phyloP scores from a whole-genome alignment of 768 basidiomycete species.

The Multifurca ochricompacta region DNA sequence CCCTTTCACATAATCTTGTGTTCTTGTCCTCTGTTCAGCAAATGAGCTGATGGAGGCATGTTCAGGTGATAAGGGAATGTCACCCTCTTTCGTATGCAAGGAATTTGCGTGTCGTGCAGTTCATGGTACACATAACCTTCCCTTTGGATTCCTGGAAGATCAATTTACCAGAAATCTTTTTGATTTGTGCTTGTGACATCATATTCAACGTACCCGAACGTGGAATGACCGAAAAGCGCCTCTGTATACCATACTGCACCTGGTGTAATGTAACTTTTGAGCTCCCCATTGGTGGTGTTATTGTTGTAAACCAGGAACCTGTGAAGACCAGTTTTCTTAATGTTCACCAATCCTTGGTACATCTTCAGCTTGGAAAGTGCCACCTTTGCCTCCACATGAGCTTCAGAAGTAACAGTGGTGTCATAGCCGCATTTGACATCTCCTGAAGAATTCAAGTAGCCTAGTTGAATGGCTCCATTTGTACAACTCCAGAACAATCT shows the following conservation, averaged over 20 bases:
- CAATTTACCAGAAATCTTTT: neutral
- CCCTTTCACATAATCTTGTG: neutral
- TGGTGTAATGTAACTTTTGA: neutral
- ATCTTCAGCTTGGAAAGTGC: neutral
- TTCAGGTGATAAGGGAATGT: neutral
- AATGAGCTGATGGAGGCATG: neutral
- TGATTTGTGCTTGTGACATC: neutral
- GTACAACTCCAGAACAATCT: constrained; percentile 1
- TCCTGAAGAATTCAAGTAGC: constrained; percentile 4
- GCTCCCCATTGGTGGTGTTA: neutral
- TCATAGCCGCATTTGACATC: neutral
- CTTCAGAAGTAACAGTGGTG: neutral
- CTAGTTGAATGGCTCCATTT: constrained; percentile 5
- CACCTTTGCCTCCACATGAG: neutral
- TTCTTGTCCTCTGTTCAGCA: neutral
- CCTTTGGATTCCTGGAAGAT: neutral
- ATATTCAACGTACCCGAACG: neutral
- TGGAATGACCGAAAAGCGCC: neutral
- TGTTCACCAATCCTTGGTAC: neutral
- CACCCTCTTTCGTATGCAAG: neutral
- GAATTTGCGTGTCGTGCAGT: neutral
- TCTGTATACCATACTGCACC: neutral
- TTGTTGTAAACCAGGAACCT: neutral
- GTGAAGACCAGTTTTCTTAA: neutral
- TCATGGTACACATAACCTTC: neutral